Evolutionary conservation across 2,329 filamentous ascomycete genomes (phyloP), one percentile per base, ranked within the genome.

Genomic region (Bimuria novae-zelandiae): DNA sequence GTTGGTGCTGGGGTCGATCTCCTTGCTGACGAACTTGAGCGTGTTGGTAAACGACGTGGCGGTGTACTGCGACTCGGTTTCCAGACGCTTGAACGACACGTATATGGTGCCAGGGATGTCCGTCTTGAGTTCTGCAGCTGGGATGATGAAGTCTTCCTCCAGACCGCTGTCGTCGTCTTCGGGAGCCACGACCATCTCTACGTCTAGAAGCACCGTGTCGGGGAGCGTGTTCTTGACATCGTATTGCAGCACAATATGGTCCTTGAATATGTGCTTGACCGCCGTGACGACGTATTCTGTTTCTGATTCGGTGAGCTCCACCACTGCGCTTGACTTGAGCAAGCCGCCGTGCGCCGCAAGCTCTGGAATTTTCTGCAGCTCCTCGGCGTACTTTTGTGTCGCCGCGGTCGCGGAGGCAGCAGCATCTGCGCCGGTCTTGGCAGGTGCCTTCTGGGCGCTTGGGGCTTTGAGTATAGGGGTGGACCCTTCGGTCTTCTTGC

Each of bases 191-290:
- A 97, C 82, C 23, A 99, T 85, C 14, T 71, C 66, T 17, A 74
- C 72, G 46, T 74, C 71, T 16, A 70, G 55, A 6, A 75, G 61
- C 3, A 74, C 72, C 11, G 92, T 96, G 56, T 92, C 90, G 11
- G 90, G 88, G 10, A 99, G 82, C 2, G 94, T 99, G 80, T 99
- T 99, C 82, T 96, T 97, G 74, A 99, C 87, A 71, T 97, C 90
- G 75, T 94, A 99, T 71, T 99, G 94, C 49, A 99, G 79, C 29
- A 99, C 93, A 69, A 99, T 81, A 70, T 97, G 90, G 73, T 96
- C 90, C 78, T 96, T 96, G 86, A 97, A 99, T 68, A 99, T 86
- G 73, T 99, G 94, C 81, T 99, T 99, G 76, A 97, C 84, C 19
- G 94, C 87, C 30, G 84, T 87, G 55, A 99, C 94, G 45, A 97